phyloP scores from a whole-genome alignment of 2,329 filamentous ascomycete species.

The Colletotrichum tofieldiae region DNA sequence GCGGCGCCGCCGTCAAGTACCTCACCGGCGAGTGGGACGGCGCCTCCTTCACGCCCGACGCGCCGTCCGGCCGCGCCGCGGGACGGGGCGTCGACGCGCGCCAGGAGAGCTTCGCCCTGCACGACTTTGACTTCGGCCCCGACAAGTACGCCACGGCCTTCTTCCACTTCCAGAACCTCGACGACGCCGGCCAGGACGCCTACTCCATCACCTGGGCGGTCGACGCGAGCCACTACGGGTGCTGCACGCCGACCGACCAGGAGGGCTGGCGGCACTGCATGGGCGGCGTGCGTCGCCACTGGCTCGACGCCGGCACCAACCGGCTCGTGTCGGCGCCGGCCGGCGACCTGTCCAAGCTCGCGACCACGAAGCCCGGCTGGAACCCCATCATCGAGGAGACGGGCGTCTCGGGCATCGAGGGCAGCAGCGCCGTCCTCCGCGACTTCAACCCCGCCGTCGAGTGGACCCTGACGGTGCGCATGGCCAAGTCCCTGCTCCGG shows the following conservation, averaged over 20 bases:
- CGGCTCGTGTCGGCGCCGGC: slow-evolving; percentile 39
- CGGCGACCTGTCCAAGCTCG: slow-evolving; percentile 34
- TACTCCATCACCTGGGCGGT: slow-evolving; percentile 56
- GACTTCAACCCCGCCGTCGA: slow-evolving; percentile 43
- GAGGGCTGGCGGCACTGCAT: slow-evolving; percentile 52
- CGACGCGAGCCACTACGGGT: slow-evolving; percentile 53
- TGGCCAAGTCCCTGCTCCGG: slow-evolving; percentile 36
- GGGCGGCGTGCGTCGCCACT: slow-evolving; percentile 42
- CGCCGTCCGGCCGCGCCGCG: neutral
- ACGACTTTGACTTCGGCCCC: slow-evolving; percentile 54
- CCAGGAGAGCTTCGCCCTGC: slow-evolving; percentile 43
- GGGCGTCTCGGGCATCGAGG: slow-evolving; percentile 33
- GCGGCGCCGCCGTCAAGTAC: slow-evolving; percentile 40
- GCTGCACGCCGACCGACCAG: slow-evolving; percentile 49
- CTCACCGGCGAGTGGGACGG: slow-evolving; percentile 43
- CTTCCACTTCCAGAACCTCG: slow-evolving; percentile 45
- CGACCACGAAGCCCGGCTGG: slow-evolving; percentile 40
- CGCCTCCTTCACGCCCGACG: slow-evolving; percentile 38
- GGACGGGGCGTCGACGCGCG: slow-evolving; percentile 1
- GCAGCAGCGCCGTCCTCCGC: slow-evolving; percentile 35
- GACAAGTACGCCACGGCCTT: slow-evolving; percentile 57
- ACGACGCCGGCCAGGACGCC: slow-evolving; percentile 44
- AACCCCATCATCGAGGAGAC: slow-evolving; percentile 41
- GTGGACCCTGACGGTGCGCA: slow-evolving; percentile 42
- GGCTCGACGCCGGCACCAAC: slow-evolving; percentile 41